Percentiles rank a stretch among this genome's conserved stretches.
phyloP scores from a whole-genome alignment of 805 yeast species.

The Yarrowia sp. region DNA sequence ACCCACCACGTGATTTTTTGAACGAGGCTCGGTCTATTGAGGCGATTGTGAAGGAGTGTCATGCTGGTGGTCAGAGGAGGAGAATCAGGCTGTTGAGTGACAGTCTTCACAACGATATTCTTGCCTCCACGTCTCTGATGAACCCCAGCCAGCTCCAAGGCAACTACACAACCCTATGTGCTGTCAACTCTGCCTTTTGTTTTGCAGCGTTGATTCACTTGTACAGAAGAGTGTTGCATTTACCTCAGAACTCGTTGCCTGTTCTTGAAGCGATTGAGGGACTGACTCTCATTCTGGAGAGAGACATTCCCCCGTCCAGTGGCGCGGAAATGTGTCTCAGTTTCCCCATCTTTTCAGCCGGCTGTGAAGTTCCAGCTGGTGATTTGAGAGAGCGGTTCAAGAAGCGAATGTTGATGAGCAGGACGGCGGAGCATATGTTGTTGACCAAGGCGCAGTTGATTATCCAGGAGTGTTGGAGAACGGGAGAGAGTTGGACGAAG shows the following conservation, averaged over 20 bases:
- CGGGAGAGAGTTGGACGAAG: conserved; percentile 34
- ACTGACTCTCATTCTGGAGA: conserved; percentile 52
- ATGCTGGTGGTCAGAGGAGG: conserved; percentile 2
- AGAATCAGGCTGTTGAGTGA: conserved; percentile 18
- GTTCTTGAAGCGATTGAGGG: conserved; percentile 59
- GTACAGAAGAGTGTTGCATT: conserved; percentile 60
- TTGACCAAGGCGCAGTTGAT: conserved; percentile 29
- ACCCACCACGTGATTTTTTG: conserved; percentile 20
- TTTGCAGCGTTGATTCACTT: conserved; percentile 63
- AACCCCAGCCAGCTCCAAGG: conserved; percentile 42
- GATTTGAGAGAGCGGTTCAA: conserved; percentile 52
- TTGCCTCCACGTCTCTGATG: conserved; percentile 42
- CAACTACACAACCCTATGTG: conserved; percentile 49
- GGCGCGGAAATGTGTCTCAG: conserved; percentile 64
- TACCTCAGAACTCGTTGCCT: conserved; percentile 56
- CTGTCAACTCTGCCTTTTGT: conserved; percentile 61
- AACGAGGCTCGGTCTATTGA: conserved; percentile 25
- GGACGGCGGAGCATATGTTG: conserved; percentile 25
- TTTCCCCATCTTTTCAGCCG: conserved; percentile 64
- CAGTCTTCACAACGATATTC: conserved; percentile 40
- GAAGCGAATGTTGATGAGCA: conserved; percentile 45
- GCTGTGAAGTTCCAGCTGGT: conserved; percentile 60
- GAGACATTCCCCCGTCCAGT: conserved; percentile 55
- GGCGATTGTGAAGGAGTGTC: conserved; percentile 20
- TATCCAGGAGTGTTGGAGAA: conserved; percentile 37